Evolutionary conservation across 2,329 filamentous ascomycete species (phyloP).

Genomic region (Colletotrichum zoysiae): DNA sequence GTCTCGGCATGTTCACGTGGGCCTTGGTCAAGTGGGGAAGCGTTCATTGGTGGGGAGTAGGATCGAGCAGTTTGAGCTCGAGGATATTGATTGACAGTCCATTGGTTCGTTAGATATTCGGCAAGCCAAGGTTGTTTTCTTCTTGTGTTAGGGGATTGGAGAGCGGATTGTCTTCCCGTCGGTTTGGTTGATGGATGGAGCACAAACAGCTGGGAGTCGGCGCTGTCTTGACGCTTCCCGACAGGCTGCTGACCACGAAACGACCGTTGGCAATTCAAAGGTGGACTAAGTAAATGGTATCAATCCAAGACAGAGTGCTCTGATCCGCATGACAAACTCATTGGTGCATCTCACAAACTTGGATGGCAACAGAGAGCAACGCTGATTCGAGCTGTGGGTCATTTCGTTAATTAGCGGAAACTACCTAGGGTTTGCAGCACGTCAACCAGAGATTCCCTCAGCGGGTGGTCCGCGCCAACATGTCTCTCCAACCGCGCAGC

Average conservation of each 20-base stretch:
- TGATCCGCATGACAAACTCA: background rate
- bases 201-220: background rate
- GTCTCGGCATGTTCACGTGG: background rate
- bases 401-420: conserved; percentile 39
- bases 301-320: background rate
- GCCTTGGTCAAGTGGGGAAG: background rate
- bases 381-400: too few relatives aligned
- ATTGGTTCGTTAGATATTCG: too few relatives aligned
- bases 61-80: background rate
- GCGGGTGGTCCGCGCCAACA: conserved; percentile 48
- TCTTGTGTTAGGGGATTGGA: background rate
- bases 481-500: conserved; percentile 55
- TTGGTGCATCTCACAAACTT: background rate
- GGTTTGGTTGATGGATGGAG: background rate
- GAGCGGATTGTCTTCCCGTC: background rate
- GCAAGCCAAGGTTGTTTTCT: background rate
- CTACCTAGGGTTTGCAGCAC: conserved; percentile 52
- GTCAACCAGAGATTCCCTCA: conserved; percentile 62
- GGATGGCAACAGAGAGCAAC: background rate
- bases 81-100: background rate
- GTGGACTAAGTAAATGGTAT: background rate
- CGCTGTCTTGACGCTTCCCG: background rate
- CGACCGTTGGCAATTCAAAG: too few relatives aligned
- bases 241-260: background rate
- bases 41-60: background rate